These are phyloP conservation scores for Phytophthora citricola DNA, from an alignment of 352 stramenopile species.

Conservation along the genomic window DNA sequence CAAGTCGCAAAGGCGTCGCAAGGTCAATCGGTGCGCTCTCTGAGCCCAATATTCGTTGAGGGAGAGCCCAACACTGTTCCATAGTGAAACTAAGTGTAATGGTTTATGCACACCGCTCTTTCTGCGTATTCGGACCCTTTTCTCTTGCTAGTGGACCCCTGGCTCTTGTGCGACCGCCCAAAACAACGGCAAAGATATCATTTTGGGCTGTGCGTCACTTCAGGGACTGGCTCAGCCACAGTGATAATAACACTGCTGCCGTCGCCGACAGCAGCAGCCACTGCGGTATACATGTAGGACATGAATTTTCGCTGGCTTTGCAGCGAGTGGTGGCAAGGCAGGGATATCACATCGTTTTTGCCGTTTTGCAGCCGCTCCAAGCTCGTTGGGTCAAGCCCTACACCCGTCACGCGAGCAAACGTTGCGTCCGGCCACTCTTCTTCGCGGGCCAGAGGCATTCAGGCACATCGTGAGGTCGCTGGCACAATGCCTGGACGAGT, in stretches of 20 bases:
- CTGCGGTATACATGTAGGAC: neutral
- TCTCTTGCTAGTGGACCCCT: conserved; percentile 1
- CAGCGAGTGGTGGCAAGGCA: neutral
- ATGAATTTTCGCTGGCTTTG: neutral
- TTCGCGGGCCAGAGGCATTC: neutral
- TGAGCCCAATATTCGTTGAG: conserved; percentile 3
- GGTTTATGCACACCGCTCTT: neutral
- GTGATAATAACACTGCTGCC: neutral
- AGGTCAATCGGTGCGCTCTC: no score
- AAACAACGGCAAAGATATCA: conserved; percentile 13
- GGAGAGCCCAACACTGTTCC: neutral
- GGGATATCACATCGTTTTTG: neutral
- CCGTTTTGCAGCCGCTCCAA: neutral
- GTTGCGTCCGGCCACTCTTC: neutral
- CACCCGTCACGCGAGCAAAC: neutral
- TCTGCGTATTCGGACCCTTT: conserved; percentile 1
- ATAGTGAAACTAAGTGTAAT: neutral
- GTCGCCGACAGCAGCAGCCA: neutral
- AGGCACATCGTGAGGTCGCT: neutral
- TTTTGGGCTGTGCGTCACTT: conserved; percentile 8
- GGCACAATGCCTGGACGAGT: neutral
- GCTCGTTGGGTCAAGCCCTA: no score
- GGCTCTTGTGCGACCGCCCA: neutral
- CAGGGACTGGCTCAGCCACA: neutral
- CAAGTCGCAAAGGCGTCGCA: no score